phyloP scores from a whole-genome alignment of 140 eudicot species.

The Anethum foeniculum region DNA sequence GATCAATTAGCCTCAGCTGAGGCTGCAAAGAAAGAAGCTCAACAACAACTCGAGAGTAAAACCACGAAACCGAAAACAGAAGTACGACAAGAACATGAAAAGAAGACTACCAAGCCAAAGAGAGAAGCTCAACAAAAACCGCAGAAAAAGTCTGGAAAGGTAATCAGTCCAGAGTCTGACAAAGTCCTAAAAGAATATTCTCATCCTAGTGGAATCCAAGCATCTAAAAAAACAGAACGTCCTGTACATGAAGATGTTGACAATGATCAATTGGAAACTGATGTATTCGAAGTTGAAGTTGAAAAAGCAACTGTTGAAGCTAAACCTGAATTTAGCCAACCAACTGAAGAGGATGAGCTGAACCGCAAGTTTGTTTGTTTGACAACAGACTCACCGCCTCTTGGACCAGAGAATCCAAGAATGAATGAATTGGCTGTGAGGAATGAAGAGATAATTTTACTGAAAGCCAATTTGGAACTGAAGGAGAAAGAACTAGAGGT shows the following conservation, averaged over 20 bases:
- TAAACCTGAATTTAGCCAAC: conserved; percentile 14
- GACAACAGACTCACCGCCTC: conserved; percentile 10
- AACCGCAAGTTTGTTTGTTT: conserved; percentile 14
- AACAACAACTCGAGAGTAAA: conserved; percentile 51
- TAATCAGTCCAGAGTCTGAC: conserved; percentile 14
- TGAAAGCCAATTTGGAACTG: conserved; percentile 42
- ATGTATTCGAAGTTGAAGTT: conserved; percentile 78
- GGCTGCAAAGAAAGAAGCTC: conserved; percentile 72
- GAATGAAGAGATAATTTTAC: conserved; percentile 31
- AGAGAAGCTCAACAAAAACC: not conserved
- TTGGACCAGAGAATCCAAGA: conserved; percentile 20
- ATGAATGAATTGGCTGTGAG: conserved; percentile 27
- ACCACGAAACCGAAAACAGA: not conserved
- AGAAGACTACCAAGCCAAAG: conserved; percentile 10
- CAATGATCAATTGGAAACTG: conserved; percentile 52
- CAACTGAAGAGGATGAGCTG: conserved; percentile 24
- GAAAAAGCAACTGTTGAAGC: conserved; percentile 32
- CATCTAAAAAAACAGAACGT: conserved; percentile 2
- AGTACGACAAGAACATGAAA: conserved; percentile 7
- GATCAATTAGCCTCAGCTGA: conserved; percentile 68
- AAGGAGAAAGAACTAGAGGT: conserved; percentile 38
- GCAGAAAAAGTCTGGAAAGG: conserved; percentile 20
- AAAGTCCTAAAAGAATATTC: conserved; percentile 16
- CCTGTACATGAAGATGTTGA: conserved; percentile 28
- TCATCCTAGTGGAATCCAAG: conserved; percentile 20